Evolutionary conservation across 768 basidiomycete species (phyloP).

Genomic region (Pseudohyphozyma bogoriensis): DNA sequence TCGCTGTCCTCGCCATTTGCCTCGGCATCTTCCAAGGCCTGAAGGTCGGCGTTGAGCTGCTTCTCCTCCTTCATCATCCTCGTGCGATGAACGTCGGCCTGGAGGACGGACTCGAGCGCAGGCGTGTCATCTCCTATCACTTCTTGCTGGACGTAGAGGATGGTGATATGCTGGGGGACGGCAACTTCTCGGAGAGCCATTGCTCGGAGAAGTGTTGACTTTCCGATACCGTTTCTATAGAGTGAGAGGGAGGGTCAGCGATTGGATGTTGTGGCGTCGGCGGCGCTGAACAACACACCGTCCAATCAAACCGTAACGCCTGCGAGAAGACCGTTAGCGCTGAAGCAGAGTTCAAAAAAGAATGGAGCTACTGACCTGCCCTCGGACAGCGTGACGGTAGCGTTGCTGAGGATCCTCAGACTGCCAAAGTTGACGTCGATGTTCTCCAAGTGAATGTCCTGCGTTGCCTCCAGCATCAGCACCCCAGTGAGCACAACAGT

Average conservation of each 20-base stretch:
- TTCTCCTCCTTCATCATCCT: constrained; percentile 77
- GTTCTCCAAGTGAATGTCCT: constrained; percentile 85
- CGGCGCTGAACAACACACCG: background rate
- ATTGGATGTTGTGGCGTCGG: too few species aligned
- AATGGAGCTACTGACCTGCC: constrained; percentile 40
- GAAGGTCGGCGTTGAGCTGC: constrained; percentile 59
- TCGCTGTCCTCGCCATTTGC: constrained; percentile 13
- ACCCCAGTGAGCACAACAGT: too few species aligned
- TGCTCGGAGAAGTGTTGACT: constrained; percentile 87
- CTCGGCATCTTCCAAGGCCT: constrained; percentile 28
- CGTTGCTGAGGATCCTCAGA: constrained; percentile 76
- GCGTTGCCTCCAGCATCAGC: too few species aligned
- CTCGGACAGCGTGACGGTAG: constrained; percentile 73
- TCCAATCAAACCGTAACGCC: constrained; percentile 74
- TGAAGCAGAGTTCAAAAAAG: background rate
- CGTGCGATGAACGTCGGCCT: constrained; percentile 98
- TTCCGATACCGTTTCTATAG: constrained; percentile 83
- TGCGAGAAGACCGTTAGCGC: background rate
- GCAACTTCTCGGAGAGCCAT: constrained; percentile 91
- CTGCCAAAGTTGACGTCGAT: constrained; percentile 85
- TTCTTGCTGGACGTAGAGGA: constrained; percentile 97
- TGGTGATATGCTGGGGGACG: constrained; percentile 82
- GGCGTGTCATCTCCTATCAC: constrained; percentile 87
- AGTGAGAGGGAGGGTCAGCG: background rate
- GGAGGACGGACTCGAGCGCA: constrained; percentile 89